Conservation (phyloP, 1,139 yeast genomes). For the Kurtzmaniella natalensis region DNA sequence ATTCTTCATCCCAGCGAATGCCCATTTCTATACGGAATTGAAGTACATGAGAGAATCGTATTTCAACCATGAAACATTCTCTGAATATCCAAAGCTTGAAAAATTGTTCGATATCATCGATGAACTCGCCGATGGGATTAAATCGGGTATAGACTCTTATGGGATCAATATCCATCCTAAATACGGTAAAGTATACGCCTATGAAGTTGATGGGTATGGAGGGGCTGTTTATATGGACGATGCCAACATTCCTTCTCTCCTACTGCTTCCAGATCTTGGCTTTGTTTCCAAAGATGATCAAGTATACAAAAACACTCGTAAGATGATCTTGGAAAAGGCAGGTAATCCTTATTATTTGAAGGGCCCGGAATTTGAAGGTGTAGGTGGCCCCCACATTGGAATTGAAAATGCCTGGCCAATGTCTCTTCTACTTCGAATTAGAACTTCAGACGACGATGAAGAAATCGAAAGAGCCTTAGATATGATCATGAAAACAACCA, state of each 20-base stretch:
- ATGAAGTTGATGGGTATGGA: constrained; percentile 88
- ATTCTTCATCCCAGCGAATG: constrained; percentile 82
- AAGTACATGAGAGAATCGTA: constrained; percentile 21
- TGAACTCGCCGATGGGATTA: constrained; percentile 39
- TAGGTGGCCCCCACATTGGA: constrained; percentile 92
- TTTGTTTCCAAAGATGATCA: constrained; percentile 47
- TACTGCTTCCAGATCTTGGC: constrained; percentile 80
- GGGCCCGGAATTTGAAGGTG: constrained; percentile 64
- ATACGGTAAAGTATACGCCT: constrained; percentile 78
- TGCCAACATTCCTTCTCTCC: constrained; percentile 81
- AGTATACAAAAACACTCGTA: constrained; percentile 73
- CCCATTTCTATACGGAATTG: constrained; percentile 68
- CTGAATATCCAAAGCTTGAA: constrained; percentile 1
- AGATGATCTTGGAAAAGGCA: constrained; percentile 60
- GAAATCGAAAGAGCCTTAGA: constrained; percentile 55
- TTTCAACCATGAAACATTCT: constrained; percentile 12
- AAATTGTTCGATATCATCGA: constrained; percentile 19
- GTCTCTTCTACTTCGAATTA: constrained; percentile 68
- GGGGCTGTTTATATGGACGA: constrained; percentile 77
- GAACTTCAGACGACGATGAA: constrained; percentile 68
- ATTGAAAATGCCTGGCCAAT: constrained; percentile 85
- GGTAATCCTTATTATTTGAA: constrained; percentile 77
- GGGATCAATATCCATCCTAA: constrained; percentile 65
- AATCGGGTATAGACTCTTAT: constrained; percentile 54
- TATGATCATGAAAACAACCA: constrained; percentile 57